These are phyloP conservation scores for Liriodendron chinense DNA, from an alignment of 164 flowering plant genomes.

Conservation along the genomic window DNA sequence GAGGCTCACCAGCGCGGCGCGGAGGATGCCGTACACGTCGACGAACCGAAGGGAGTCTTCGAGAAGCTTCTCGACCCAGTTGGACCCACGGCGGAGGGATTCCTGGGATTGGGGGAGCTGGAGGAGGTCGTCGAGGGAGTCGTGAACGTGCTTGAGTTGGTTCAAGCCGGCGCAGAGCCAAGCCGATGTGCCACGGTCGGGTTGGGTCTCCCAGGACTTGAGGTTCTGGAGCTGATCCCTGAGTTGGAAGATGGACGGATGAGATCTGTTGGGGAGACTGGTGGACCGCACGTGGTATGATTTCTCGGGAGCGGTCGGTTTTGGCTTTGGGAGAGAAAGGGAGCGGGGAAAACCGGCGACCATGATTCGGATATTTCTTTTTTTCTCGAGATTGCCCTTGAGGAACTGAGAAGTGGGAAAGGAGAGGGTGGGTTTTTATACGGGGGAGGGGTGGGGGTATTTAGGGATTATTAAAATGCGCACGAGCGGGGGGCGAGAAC, in stretches of 20 bases:
- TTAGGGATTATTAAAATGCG: background rate
- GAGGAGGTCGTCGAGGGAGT: slow-evolving; percentile 45
- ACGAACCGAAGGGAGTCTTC: slow-evolving; percentile 59
- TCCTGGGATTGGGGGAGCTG: slow-evolving; percentile 60
- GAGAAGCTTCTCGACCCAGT: slow-evolving; percentile 53
- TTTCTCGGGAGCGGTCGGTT: slow-evolving; percentile 24
- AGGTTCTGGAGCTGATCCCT: slow-evolving; percentile 45
- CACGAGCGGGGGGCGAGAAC: slow-evolving; percentile 5
- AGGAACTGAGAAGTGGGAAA: background rate
- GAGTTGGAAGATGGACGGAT: slow-evolving; percentile 67
- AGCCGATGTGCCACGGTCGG: slow-evolving; percentile 28
- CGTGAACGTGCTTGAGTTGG: slow-evolving; percentile 38
- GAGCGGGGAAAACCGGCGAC: slow-evolving; percentile 61
- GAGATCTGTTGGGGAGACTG: slow-evolving; percentile 77
- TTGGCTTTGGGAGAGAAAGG: slow-evolving; percentile 60
- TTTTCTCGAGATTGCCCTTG: background rate
- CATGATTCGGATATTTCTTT: slow-evolving; percentile 20
- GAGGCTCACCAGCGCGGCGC: slow-evolving; percentile 33
- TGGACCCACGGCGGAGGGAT: slow-evolving; percentile 34
- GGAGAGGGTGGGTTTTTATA: slow-evolving; percentile 9
- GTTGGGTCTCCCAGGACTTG: slow-evolving; percentile 31
- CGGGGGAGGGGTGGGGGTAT: background rate
- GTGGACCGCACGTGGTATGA: slow-evolving; percentile 64
- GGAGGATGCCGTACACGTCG: slow-evolving; percentile 68
- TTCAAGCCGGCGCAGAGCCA: slow-evolving; percentile 45